phyloP scores from a whole-genome alignment of 257 asterid genomes.

The Forsythia suspensa region DNA sequence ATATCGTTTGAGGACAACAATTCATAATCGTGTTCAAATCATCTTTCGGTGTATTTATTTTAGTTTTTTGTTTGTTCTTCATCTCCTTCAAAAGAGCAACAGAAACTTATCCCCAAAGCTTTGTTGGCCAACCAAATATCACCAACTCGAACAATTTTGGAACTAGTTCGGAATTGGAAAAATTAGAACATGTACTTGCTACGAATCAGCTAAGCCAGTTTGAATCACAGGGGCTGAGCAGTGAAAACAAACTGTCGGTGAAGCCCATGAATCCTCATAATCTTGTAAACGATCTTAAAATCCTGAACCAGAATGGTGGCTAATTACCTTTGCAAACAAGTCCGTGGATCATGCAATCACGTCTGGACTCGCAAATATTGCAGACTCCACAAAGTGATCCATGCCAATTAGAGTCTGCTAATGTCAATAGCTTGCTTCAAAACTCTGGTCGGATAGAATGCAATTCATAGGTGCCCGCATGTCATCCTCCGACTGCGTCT shows the following conservation, averaged over 20 bases:
- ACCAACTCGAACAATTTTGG: slow-evolving; percentile 25
- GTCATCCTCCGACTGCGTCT: slow-evolving; percentile 41
- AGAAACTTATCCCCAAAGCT: slow-evolving; percentile 30
- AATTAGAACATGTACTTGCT: slow-evolving; percentile 28
- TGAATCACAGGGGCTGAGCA: slow-evolving; percentile 36
- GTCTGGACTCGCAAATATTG: slow-evolving; percentile 35
- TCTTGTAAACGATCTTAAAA: slow-evolving; percentile 23
- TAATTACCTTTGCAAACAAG: slow-evolving; percentile 33
- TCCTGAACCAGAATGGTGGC: slow-evolving; percentile 33
- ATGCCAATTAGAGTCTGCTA: slow-evolving; percentile 40
- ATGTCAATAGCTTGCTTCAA: slow-evolving; percentile 39
- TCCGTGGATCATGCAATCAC: slow-evolving; percentile 43
- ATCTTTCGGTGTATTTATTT: too few species aligned
- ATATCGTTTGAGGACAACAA: too few species aligned
- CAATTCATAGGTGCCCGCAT: slow-evolving; percentile 36
- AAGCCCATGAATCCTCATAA: slow-evolving; percentile 32
- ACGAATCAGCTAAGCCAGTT: slow-evolving; percentile 44
- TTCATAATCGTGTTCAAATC: too few species aligned
- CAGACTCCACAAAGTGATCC: slow-evolving; percentile 40
- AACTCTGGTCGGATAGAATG: slow-evolving; percentile 58
- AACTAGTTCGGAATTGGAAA: slow-evolving; percentile 26
- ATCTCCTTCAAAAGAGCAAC: too few species aligned
- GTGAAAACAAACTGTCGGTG: slow-evolving; percentile 30
- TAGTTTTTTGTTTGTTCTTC: too few species aligned
- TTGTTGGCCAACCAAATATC: slow-evolving; percentile 28